Evolutionary conservation across 306 rosid genomes (phyloP).

Genomic region (Quercus cerris): DNA sequence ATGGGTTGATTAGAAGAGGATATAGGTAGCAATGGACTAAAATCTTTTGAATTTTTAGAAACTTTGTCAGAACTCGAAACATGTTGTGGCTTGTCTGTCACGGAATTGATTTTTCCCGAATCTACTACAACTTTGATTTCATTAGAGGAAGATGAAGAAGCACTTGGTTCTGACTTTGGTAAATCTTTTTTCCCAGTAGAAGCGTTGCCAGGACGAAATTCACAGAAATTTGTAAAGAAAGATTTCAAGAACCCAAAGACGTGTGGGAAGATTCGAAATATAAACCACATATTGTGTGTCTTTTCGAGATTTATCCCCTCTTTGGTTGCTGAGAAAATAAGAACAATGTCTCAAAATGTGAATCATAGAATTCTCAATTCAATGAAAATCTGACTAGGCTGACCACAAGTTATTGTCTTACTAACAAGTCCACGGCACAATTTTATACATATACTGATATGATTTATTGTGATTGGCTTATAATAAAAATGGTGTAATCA

Average conservation of each 20-base stretch:
- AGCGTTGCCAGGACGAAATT: not conserved
- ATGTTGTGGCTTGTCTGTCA: no score
- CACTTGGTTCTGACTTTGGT: not conserved
- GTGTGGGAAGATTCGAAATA: not conserved
- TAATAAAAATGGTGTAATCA: no score
- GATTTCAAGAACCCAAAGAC: slow-evolving; percentile 13
- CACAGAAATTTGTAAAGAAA: not conserved
- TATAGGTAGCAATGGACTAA: no score
- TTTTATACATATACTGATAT: no score
- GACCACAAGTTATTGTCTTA: not conserved
- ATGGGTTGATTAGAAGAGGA: not conserved
- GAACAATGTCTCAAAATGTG: not conserved
- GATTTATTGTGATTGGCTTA: no score
- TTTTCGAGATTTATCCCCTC: not conserved
- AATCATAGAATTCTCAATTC: not conserved
- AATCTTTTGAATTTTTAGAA: no score
- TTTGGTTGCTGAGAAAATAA: not conserved
- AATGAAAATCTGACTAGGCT: not conserved
- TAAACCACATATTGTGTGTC: not conserved
- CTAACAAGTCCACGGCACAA: no score
- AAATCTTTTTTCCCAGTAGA: not conserved
- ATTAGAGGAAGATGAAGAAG: not conserved
- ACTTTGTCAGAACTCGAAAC: no score
- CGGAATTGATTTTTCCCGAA: not conserved
- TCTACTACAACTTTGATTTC: not conserved